Conservation (phyloP, 2,329 filamentous ascomycete species). For the Pseudogymnoascus sp. region DNA sequence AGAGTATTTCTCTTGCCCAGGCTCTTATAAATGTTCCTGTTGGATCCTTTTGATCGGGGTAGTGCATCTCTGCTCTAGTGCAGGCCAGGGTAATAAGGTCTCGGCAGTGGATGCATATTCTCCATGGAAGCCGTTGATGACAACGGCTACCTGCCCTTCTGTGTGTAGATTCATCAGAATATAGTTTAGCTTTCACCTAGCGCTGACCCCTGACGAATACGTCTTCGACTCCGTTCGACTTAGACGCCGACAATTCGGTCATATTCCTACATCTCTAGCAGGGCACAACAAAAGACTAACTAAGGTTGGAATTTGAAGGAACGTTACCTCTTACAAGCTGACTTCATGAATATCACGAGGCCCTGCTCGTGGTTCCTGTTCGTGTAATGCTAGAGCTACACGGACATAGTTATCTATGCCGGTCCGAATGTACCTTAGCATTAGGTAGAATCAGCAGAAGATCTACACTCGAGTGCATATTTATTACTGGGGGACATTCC, state of each 20-base stretch:
- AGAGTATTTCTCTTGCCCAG: not conserved
- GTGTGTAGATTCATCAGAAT: not conserved
- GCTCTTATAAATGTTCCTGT: not conserved
- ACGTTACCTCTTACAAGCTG: not conserved
- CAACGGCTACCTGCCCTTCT: not conserved
- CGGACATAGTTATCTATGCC: not conserved
- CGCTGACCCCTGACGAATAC: not conserved
- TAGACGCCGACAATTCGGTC: not conserved
- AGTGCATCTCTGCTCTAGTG: not conserved
- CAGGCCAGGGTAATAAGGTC: not conserved
- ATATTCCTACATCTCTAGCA: not conserved
- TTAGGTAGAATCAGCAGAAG: not conserved
- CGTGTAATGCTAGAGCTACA: not conserved
- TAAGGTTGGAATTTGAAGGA: not conserved
- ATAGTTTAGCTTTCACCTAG: not conserved
- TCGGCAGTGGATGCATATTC: not conserved
- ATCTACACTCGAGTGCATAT: not conserved
- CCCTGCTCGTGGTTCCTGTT: not conserved
- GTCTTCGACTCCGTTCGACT: not conserved
- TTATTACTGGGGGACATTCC: slow-evolving; percentile 16
- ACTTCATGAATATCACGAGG: not conserved
- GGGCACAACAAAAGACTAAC: not conserved
- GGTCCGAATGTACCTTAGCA: not conserved
- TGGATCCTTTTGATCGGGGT: not conserved
- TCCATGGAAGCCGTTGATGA: not conserved